Percentiles rank a stretch among this genome's conserved stretches.
These are phyloP conservation scores for Diddensiella caesifluorescens DNA, from an alignment of 805 yeast genomes.

Conservation along the genomic window DNA sequence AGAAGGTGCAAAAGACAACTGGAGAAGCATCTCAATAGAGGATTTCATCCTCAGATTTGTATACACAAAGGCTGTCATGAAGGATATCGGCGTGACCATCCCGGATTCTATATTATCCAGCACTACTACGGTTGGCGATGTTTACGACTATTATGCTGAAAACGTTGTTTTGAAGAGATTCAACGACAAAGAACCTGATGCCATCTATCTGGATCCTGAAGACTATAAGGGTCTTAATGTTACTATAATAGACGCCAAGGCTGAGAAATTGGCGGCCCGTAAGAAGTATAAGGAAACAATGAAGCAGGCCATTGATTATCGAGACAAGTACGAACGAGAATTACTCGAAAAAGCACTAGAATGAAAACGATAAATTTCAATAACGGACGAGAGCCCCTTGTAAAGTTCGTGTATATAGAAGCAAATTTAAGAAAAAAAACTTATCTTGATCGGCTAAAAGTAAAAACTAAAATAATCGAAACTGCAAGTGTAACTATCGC, in stretches of 20 bases:
- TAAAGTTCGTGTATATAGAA: not conserved
- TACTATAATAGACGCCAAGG: slow-evolving; percentile 42
- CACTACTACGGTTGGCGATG: slow-evolving; percentile 36
- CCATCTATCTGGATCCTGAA: slow-evolving; percentile 52
- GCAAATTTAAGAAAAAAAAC: too few relatives aligned
- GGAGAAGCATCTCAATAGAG: slow-evolving; percentile 25
- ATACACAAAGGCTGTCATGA: slow-evolving; percentile 45
- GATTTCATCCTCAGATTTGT: slow-evolving; percentile 48
- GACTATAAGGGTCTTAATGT: slow-evolving; percentile 54
- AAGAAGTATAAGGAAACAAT: slow-evolving; percentile 42
- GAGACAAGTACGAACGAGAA: slow-evolving; percentile 23
- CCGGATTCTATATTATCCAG: slow-evolving; percentile 47
- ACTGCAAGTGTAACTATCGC: slow-evolving; percentile 56
- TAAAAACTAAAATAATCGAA: slow-evolving; percentile 50
- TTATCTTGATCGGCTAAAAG: slow-evolving; percentile 39
- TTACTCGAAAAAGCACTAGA: slow-evolving; percentile 26
- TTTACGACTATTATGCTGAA: slow-evolving; percentile 36
- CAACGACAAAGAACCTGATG: slow-evolving; percentile 70
- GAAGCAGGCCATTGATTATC: slow-evolving; percentile 40
- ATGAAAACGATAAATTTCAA: slow-evolving; percentile 6
- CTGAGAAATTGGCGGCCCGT: slow-evolving; percentile 42
- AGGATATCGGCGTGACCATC: slow-evolving; percentile 45
- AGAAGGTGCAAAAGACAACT: slow-evolving; percentile 7
- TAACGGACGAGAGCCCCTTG: too few relatives aligned
- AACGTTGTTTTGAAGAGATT: slow-evolving; percentile 40